Evolutionary conservation across 75 land plant genomes (phyloP).

Genomic region (Picea sitchensis): DNA sequence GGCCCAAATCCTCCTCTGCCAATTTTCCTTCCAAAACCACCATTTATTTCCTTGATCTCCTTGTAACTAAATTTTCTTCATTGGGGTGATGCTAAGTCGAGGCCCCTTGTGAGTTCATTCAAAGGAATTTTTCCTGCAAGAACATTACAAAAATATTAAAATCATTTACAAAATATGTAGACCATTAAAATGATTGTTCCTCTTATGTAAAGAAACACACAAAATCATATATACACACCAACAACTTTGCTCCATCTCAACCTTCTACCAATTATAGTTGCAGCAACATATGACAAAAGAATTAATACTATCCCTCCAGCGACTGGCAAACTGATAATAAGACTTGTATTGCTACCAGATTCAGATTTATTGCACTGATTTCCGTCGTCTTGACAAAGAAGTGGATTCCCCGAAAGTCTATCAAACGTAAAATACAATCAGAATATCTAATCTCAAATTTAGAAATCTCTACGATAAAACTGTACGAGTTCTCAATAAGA

Average conservation of each 20-base stretch:
- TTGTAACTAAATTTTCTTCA: conserved; percentile 15
- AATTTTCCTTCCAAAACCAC: conserved; percentile 18
- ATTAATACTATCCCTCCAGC: not conserved
- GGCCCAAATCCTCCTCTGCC: conserved; percentile 52
- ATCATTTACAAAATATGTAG: not conserved
- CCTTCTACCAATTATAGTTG: not conserved
- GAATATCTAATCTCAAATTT: not conserved
- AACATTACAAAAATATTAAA: not conserved
- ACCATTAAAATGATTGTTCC: not conserved
- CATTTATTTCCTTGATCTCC: conserved; percentile 30
- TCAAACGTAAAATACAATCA: not conserved
- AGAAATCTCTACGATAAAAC: not conserved
- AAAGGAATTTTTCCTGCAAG: not conserved
- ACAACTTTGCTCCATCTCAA: too few species aligned
- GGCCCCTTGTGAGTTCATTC: not conserved
- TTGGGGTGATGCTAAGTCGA: not conserved
- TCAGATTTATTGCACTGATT: not conserved
- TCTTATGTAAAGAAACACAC: too few species aligned
- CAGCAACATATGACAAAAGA: not conserved
- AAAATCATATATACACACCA: not conserved
- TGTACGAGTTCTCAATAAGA: not conserved
- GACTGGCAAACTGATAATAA: not conserved
- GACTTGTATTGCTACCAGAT: not conserved
- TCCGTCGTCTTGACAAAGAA: not conserved
- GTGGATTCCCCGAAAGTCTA: not conserved